Evolutionary conservation across 306 rosid species (phyloP), one percentile per base, ranked within the genome.

Genomic region (Prinsepia uniflora): DNA sequence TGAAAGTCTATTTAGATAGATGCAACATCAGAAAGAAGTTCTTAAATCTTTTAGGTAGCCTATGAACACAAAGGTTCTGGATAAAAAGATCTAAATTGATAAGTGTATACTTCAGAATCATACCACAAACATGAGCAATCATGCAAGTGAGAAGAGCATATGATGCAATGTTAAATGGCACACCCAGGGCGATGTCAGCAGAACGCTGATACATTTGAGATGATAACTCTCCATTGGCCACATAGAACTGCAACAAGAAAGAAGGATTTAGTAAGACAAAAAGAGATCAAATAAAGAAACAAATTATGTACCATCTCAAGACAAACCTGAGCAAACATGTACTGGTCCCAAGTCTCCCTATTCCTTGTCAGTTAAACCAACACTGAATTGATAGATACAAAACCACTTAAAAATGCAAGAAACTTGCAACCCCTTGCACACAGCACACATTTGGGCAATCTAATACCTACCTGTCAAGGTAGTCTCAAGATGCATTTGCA

Each of bases 41-140:
- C 19, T 59, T 24, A 19, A 68, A 69, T 42, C 12, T 55, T 36
- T 43, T 39, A n/a, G 22, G 7, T 55, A 22, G 44, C 55, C 39
- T 22, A 56, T 8, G 42, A 44, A 56, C 53, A 24, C 17, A 42
- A 15, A 42, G 47, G 45, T 7, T 24, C n/a, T 17, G 10, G 74
- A 41, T 22, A 70, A 43, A 56, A 30, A 24, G 30, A 24, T 24
- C 30, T 24, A 24, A 24, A 24, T 2, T 24, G 30, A 24, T 24
- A 24, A 24, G 48, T 42, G 7, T 2, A 72, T 71, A 20, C 42
- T 44, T 68, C 46, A 82, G 76, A 74, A 75, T 63, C 97, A 20
- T 94, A 94, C 99, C 96, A 79, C 96, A 94, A 80, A 91, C 90
- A 81, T 89, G 97, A 79, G 99, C 99, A 83, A 94, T 81, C 85